A percentile compares a stretch with the other conserved stretches of the same genome.
phyloP scores from a whole-genome alignment of 1,284 basidiomycete species.

The Phellopilus nigrolimitatus region DNA sequence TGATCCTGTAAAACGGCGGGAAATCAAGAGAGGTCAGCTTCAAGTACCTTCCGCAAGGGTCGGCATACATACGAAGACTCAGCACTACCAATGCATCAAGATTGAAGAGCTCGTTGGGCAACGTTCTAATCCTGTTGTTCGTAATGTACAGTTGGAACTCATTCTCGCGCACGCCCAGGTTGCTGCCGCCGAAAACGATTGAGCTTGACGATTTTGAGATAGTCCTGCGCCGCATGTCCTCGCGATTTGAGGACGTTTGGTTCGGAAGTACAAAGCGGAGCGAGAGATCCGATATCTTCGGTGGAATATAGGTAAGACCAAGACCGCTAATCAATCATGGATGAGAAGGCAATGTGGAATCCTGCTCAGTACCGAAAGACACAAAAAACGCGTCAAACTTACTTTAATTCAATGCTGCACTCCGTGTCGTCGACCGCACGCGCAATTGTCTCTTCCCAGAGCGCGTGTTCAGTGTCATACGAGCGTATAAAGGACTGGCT shows the following conservation, averaged over 20 bases:
- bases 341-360: background rate
- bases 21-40: background rate
- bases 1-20: slow-evolving; percentile 35
- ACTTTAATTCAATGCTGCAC: slow-evolving; percentile 39
- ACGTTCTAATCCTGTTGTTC: slow-evolving; percentile 40
- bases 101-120: slow-evolving; percentile 50
- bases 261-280: slow-evolving; percentile 34
- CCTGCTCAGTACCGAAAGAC: background rate
- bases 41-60: slow-evolving; percentile 13
- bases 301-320: slow-evolving; percentile 37
- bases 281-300: slow-evolving; percentile 37
- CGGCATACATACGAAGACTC: slow-evolving; percentile 44
- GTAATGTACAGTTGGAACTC: slow-evolving; percentile 44
- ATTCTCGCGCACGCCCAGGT: slow-evolving; percentile 31
- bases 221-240: slow-evolving; percentile 14
- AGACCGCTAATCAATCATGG: slow-evolving; percentile 25
- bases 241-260: slow-evolving; percentile 8
- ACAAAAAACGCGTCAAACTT: slow-evolving; percentile 22
- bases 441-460: slow-evolving; percentile 41
- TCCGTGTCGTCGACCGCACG: slow-evolving; percentile 34
- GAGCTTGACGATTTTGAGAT: slow-evolving; percentile 20
- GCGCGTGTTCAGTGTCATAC: slow-evolving; percentile 27
- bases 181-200: slow-evolving; percentile 17
- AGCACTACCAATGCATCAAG: slow-evolving; percentile 50
- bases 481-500: background rate